phyloP scores from a whole-genome alignment of 805 yeast genomes.

The Nakazawaea wyomingensis region DNA sequence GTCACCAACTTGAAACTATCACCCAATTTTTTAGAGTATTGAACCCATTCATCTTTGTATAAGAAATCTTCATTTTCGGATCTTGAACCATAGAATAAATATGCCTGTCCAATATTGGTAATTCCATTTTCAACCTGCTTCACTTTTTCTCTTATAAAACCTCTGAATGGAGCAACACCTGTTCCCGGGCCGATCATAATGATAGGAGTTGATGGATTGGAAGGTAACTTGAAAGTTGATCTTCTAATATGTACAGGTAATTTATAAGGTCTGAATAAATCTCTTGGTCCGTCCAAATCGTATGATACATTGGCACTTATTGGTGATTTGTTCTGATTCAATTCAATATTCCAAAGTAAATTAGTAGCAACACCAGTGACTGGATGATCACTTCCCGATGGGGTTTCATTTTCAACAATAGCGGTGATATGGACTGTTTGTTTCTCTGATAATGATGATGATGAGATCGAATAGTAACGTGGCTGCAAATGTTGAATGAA shows the following conservation, averaged over 20 bases:
- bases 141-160: conserved; percentile 86
- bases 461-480: conserved; percentile 93
- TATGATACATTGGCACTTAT: conserved; percentile 49
- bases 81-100: conserved; percentile 88
- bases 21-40: conserved; percentile 57
- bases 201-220: conserved; percentile 75
- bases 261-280: conserved; percentile 43
- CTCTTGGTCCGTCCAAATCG: conserved; percentile 82
- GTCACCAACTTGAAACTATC: conserved; percentile 64
- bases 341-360: conserved; percentile 67
- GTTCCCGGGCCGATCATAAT: conserved; percentile 98
- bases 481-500: conserved; percentile 79
- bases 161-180: conserved; percentile 98
- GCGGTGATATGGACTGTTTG: conserved; percentile 79
- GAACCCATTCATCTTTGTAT: conserved; percentile 87
- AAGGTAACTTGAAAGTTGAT: conserved; percentile 90
- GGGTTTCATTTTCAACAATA: conserved; percentile 68
- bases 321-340: conserved; percentile 44
- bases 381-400: conserved; percentile 28
- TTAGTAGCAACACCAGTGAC: conserved; percentile 90
- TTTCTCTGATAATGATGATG: conserved; percentile 77
- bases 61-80: conserved; percentile 72
- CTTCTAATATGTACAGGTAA: conserved; percentile 92
- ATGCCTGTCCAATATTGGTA: conserved; percentile 59
- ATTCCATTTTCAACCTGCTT: conserved; percentile 40